Evolutionary conservation across 2,329 filamentous ascomycete species (phyloP), one percentile per base, ranked within the genome.

Genomic region (Aspergillus phoenicis): DNA sequence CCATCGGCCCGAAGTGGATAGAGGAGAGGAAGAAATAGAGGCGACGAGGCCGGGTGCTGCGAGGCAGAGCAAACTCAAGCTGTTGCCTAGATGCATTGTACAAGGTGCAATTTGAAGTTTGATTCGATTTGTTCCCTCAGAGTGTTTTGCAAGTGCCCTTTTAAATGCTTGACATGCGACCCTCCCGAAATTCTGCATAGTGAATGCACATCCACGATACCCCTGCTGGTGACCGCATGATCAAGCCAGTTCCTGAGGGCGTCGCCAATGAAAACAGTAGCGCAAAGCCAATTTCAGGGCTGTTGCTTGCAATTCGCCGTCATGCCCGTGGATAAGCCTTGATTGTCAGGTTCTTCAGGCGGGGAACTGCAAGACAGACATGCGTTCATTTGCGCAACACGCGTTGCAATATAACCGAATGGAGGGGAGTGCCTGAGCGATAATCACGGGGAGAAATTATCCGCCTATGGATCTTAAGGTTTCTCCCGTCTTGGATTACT

Each of bases 1-100:
- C 75, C 76, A 80, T 68, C 75, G 68, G 5, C 72, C 70, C 2
- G 71, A 74, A 2, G 74, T 74, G 15, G 61, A 61, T 11, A 75
- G 58, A 4, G 72, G 71, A 2, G 28, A 41, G 3, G 43, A 48
- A n/a, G 52, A 43, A 33, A 60, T 52, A 3, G 52, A 28, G 7
- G 13, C 26, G 4, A 20, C 24, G 15, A 51, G 47, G 4, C 13
- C 8, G 3, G 24, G 47, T 26, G 47, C 47, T n/a, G 26, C 6
- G 3, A 51, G 47, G 4, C 26, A 15, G 4, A 49, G 24, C 6
- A 49, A 4, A 4, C n/a, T 26, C 2, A 30, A 10, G 13, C 24
- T 28, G 47, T 11, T 51, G 0, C 47, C 8, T 15, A 51, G 15
- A 17, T 51, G 26, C 47, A 51, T 51, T 11, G 24, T 30, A 24